Conservation (phyloP, 2,329 filamentous ascomycete species). For the Annulohypoxylon truncatum region DNA sequence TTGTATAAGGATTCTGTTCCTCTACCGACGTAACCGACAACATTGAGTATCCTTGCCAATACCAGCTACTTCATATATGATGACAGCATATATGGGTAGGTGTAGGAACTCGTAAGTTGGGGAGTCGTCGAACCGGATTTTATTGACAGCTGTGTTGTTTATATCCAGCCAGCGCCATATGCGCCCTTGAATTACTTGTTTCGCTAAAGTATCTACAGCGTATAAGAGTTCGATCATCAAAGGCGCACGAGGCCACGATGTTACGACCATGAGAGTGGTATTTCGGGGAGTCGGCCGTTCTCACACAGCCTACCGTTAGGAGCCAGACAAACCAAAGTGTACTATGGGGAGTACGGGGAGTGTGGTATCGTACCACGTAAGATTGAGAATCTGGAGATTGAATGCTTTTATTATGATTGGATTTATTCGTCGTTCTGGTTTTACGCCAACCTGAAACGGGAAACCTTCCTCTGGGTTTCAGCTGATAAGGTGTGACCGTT, state of each 20-base stretch:
- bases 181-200: constrained; percentile 19
- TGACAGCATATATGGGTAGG: background rate
- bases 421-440: constrained; percentile 9
- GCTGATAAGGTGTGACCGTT: constrained; percentile 7
- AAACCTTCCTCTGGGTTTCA: constrained; percentile 6
- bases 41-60: constrained; percentile 3
- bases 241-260: background rate
- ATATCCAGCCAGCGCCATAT: constrained; percentile 18
- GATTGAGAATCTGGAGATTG: constrained; percentile 8
- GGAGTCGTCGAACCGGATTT: background rate
- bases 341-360: constrained; percentile 3
- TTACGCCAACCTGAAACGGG: constrained; percentile 17
- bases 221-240: constrained; percentile 10
- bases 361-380: constrained; percentile 24
- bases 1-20: background rate
- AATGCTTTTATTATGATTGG: constrained; percentile 15
- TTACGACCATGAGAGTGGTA: constrained; percentile 10
- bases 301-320: constrained; percentile 6
- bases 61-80: background rate
- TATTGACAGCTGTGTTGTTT: background rate
- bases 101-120: background rate
- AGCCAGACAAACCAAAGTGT: constrained; percentile 16
- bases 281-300: constrained; percentile 30
- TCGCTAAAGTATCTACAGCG: background rate
- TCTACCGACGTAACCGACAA: constrained; percentile 1